These are phyloP conservation scores for Prunella vulgaris DNA, from an alignment of 257 asterid species.

Conservation along the genomic window DNA sequence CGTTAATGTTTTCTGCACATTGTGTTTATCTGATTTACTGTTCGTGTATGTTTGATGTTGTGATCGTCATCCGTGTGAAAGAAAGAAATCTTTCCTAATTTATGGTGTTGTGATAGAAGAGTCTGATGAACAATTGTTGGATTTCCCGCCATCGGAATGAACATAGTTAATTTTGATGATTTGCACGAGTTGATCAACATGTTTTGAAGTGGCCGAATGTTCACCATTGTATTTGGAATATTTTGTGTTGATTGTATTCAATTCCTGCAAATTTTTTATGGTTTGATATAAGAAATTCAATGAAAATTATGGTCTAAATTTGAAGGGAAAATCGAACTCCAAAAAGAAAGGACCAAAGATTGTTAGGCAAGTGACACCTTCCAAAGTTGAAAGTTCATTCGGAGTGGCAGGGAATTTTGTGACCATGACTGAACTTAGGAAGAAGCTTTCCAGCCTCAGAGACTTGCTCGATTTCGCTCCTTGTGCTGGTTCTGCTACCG, in stretches of 20 bases:
- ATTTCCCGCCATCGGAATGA: no score
- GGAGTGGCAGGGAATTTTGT: conserved; percentile 46
- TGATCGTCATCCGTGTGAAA: not conserved
- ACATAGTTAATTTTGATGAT: not conserved
- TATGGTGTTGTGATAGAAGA: not conserved
- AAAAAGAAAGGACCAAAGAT: conserved; percentile 32
- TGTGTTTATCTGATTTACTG: not conserved
- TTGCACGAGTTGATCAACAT: not conserved
- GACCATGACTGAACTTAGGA: conserved; percentile 49
- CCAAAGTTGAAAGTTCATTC: conserved; percentile 30
- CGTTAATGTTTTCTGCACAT: not conserved
- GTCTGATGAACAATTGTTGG: not conserved
- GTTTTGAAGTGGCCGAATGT: not conserved
- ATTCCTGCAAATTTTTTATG: not conserved
- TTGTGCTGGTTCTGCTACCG: conserved; percentile 53
- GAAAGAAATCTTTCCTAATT: not conserved
- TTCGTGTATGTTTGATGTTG: not conserved
- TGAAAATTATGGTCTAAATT: not conserved
- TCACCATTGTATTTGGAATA: not conserved
- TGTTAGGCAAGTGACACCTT: conserved; percentile 17
- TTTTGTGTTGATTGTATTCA: not conserved
- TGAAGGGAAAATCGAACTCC: conserved; percentile 42
- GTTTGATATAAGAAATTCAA: not conserved
- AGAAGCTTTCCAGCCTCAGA: conserved; percentile 61
- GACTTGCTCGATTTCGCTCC: conserved; percentile 87